phyloP scores from a whole-genome alignment of 23 red algal species.

The Gracilaria vermiculophylla region DNA sequence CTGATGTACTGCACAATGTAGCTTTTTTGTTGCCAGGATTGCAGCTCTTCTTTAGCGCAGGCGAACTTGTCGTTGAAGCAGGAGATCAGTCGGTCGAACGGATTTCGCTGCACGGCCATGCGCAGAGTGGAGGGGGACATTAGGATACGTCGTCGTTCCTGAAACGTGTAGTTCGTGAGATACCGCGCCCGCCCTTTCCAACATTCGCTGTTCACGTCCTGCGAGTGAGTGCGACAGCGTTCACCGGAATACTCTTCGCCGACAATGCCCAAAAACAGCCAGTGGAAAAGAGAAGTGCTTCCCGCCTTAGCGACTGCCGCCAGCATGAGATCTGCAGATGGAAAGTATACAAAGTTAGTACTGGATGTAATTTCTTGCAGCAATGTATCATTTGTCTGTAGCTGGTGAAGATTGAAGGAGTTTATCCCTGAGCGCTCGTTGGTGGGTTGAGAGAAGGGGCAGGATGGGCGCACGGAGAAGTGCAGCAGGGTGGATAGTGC shows the following conservation, averaged over 20 bases:
- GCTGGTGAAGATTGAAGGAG: not conserved
- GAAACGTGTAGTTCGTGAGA: not conserved
- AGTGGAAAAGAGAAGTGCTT: slow-evolving; percentile 25
- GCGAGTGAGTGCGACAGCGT: slow-evolving; percentile 1
- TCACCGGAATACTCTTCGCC: not conserved
- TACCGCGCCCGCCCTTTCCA: slow-evolving; percentile 11
- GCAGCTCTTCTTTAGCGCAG: not conserved
- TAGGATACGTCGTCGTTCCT: not conserved
- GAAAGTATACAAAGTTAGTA: slow-evolving; percentile 37
- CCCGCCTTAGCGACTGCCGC: slow-evolving; percentile 43
- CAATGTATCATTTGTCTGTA: not conserved
- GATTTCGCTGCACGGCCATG: slow-evolving; percentile 37
- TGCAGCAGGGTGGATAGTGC: too few relatives aligned
- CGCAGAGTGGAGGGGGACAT: slow-evolving; percentile 8
- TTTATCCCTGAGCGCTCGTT: too few relatives aligned
- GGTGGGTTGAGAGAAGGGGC: too few relatives aligned
- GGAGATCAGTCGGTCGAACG: slow-evolving; percentile 34
- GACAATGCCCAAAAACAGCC: not conserved
- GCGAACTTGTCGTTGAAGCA: slow-evolving; percentile 36
- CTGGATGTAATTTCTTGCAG: not conserved
- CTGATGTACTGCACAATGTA: not conserved
- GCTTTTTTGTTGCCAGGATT: not conserved
- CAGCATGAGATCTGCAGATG: slow-evolving; percentile 9
- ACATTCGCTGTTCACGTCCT: not conserved
- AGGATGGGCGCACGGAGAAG: too few relatives aligned